Base-by-base conservation (phyloP, 1,139 yeast genomes). In the Lodderomyces orthopsilosis region DNA sequence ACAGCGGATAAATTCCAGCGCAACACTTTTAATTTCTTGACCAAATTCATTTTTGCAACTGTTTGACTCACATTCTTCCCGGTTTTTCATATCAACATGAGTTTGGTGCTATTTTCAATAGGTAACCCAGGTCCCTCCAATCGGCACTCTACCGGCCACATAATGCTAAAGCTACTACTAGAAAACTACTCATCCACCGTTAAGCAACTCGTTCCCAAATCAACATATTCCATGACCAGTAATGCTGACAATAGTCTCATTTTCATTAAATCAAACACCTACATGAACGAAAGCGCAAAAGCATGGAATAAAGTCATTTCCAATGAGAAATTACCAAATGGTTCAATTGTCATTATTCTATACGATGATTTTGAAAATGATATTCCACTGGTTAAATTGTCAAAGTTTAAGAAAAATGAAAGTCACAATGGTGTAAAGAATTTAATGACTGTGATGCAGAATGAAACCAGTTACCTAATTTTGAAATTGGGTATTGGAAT, bases 81-180 rank as follows among this genome's bases (percentile, higher is more conserved):
- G 14, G 22, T 21, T n/a, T 26, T 12, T 28, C 10, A 28, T 9
- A 6, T 5, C 15, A 30, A 4, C 12, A 30, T 30, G 34, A 30
- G 34, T 17, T 40, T 66, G 9, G 57, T 68, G 1, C 46, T 71
- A 22, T 65, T 69, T 45, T 70, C 76, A 5, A 59, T 72, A 23
- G 77, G 77, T 1, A 72, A 72, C 49, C 77, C 77, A 1, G 76
- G 76, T 0, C 62, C 66, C 1, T 51, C 60, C 14, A 64, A 56
- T 22, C 55, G 77, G 12, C 77, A 72, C 45, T 70, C 76, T 0
- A 57, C 62, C 2, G 77, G 77, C 6, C 76, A 72, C 47, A 51
- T 56, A 41, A 63, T 61, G 37, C 58, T 71, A n/a, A 59, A 61
- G 37, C 51, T 57, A 22, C 45, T 70, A 6, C 55, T 64, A 41